These are phyloP conservation scores for Dalbergia oliveri DNA, from an alignment of 306 rosid species.

Conservation along the genomic window DNA sequence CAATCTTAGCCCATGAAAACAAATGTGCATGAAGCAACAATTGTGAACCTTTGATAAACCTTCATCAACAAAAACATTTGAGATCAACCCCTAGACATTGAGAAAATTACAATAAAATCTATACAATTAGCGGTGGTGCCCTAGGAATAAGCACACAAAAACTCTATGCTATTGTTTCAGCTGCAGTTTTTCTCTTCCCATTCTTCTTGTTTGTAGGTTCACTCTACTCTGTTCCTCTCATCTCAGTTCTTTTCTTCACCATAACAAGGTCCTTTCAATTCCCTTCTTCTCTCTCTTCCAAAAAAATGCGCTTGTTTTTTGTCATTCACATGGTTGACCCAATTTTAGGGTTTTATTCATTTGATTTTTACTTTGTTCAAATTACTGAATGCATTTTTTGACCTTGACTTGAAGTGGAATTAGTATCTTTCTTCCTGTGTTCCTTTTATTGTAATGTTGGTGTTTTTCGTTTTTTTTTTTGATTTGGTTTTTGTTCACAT, in stretches of 20 bases:
- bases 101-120: neutral
- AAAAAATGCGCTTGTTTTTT: neutral
- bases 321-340: neutral
- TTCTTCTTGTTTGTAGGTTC: neutral
- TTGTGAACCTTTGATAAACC: neutral
- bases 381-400: slow-evolving; percentile 1
- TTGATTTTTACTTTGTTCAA: neutral
- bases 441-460: neutral
- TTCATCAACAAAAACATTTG: neutral
- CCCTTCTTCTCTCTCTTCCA: neutral
- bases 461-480: neutral
- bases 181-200: neutral
- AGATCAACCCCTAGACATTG: neutral
- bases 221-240: neutral
- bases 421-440: neutral
- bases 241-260: neutral
- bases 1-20: too few relatives aligned
- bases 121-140: neutral
- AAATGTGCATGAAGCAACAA: too few relatives aligned
- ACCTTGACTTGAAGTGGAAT: neutral
- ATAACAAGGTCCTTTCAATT: neutral
- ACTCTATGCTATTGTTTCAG: neutral
- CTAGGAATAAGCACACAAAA: neutral
- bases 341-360: slow-evolving; percentile 37
- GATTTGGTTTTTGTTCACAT: neutral